Evolutionary conservation across 495 filamentous ascomycete species (phyloP).

Genomic region (Astrocystis sublimbata): DNA sequence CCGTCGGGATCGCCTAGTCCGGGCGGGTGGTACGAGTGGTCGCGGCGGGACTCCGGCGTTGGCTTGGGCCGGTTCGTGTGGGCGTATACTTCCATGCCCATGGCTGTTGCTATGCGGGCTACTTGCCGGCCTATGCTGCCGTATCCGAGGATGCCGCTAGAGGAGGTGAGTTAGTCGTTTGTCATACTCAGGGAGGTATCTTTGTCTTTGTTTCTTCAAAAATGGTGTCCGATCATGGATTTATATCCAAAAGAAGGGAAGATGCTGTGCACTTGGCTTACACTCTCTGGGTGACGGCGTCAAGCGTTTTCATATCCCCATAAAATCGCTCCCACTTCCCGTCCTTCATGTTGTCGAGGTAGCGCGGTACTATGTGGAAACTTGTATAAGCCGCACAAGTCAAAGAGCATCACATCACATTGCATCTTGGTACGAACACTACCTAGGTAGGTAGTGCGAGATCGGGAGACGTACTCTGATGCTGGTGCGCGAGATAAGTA

Average conservation of each 20-base stretch:
- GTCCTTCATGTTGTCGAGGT: conserved; percentile 54
- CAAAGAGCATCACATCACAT: conserved; percentile 19
- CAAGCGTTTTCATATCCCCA: conserved; percentile 38
- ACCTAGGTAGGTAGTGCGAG: not conserved
- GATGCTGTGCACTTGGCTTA: conserved; percentile 25
- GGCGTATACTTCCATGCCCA: conserved; percentile 81
- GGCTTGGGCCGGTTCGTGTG: conserved; percentile 68
- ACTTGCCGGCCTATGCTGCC: conserved; percentile 80
- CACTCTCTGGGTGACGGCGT: conserved; percentile 50
- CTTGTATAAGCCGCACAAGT: conserved; percentile 9
- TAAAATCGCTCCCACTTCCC: conserved; percentile 49
- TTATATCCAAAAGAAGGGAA: not conserved
- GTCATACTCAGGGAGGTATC: not conserved
- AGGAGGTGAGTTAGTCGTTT: not conserved
- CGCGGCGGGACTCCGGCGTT: conserved; percentile 56
- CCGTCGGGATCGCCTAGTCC: conserved; percentile 80
- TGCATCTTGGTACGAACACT: too few relatives aligned
- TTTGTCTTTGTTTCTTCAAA: not conserved
- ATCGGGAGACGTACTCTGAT: conserved; percentile 37
- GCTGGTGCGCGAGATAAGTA: conserved; percentile 52
- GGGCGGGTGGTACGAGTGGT: conserved; percentile 68
- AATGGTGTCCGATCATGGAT: not conserved
- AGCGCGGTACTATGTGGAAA: conserved; percentile 48
- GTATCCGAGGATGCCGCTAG: conserved; percentile 77
- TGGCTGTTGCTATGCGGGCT: conserved; percentile 64